A percentile compares a stretch with the other conserved stretches of the same genome.
phyloP scores from a whole-genome alignment of 768 basidiomycete genomes.

The Hysterangium stoloniferum region DNA sequence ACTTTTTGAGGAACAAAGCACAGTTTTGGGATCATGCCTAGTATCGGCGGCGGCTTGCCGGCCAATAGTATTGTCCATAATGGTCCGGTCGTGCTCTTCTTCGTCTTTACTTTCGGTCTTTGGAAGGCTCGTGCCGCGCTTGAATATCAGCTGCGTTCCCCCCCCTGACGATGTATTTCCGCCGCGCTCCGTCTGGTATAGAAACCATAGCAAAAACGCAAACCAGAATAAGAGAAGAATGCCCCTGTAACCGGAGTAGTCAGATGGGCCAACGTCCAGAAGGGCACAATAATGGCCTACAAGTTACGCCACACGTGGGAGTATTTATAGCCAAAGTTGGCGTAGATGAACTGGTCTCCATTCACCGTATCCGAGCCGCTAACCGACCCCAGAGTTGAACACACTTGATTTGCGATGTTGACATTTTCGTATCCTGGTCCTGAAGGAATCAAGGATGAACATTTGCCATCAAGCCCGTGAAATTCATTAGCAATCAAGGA shows the following conservation, averaged over 20 bases:
- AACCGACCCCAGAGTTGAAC: constrained; percentile 63
- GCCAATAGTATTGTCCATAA: constrained; percentile 21
- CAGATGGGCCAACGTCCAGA: background rate
- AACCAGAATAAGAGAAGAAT: constrained; percentile 59
- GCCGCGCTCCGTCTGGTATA: constrained; percentile 51
- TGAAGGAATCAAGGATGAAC: constrained; percentile 50
- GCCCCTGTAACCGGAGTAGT: constrained; percentile 27
- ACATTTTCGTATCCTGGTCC: constrained; percentile 56
- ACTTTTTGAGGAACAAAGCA: constrained; percentile 20
- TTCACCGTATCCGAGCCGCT: constrained; percentile 47
- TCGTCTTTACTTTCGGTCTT: too few species aligned
- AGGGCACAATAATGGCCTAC: constrained; percentile 20
- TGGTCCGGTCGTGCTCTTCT: constrained; percentile 22
- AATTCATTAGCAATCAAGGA: constrained; percentile 77
- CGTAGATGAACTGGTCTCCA: constrained; percentile 45
- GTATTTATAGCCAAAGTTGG: constrained; percentile 36
- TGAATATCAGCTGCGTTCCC: constrained; percentile 52
- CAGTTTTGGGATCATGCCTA: constrained; percentile 26
- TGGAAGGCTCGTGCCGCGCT: constrained; percentile 40
- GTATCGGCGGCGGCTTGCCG: constrained; percentile 23
- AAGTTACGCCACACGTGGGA: constrained; percentile 42
- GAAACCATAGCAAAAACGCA: constrained; percentile 46
- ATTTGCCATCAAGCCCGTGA: constrained; percentile 53
- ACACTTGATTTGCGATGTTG: constrained; percentile 59
- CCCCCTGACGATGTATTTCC: constrained; percentile 29